Evolutionary conservation across 2,329 filamentous ascomycete species (phyloP).

Genomic region (Stachybotrys chartarum): DNA sequence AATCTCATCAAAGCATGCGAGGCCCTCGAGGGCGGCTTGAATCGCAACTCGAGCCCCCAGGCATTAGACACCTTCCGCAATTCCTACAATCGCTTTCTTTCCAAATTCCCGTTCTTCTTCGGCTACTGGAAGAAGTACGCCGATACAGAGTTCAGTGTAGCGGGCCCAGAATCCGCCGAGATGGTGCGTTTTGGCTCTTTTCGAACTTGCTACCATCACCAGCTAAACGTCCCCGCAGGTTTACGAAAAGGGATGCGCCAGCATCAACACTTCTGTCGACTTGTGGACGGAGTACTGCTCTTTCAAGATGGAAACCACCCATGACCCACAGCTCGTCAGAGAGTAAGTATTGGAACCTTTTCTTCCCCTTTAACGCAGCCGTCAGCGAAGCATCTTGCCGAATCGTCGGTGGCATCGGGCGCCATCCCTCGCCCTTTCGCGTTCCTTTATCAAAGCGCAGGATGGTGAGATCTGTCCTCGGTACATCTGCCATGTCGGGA

Average conservation of each 20-base stretch:
- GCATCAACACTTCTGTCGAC: slow-evolving; percentile 89
- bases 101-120: slow-evolving; percentile 91
- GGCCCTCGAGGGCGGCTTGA: slow-evolving; percentile 82
- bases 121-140: slow-evolving; percentile 99
- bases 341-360: slow-evolving; percentile 87
- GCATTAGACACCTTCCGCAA: slow-evolving; percentile 82
- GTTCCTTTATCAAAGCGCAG: slow-evolving; percentile 16
- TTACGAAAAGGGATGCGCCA: slow-evolving; percentile 90
- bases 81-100: slow-evolving; percentile 85
- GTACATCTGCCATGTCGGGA: slow-evolving; percentile 49
- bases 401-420: slow-evolving; percentile 32
- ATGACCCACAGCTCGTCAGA: slow-evolving; percentile 92
- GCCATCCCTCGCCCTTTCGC: slow-evolving; percentile 10
- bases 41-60: slow-evolving; percentile 92
- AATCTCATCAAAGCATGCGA: slow-evolving; percentile 80
- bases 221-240: slow-evolving; percentile 47
- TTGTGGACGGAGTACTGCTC: slow-evolving; percentile 96
- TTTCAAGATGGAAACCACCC: slow-evolving; percentile 96
- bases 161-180: slow-evolving; percentile 92
- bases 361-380: slow-evolving; percentile 57
- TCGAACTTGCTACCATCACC: background rate
- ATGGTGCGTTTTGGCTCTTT: slow-evolving; percentile 55
- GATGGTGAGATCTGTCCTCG: slow-evolving; percentile 68
- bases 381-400: slow-evolving; percentile 35
- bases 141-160: slow-evolving; percentile 93